These are phyloP conservation scores for Nicotiana otophora DNA, from an alignment of 257 asterid species.

Conservation along the genomic window DNA sequence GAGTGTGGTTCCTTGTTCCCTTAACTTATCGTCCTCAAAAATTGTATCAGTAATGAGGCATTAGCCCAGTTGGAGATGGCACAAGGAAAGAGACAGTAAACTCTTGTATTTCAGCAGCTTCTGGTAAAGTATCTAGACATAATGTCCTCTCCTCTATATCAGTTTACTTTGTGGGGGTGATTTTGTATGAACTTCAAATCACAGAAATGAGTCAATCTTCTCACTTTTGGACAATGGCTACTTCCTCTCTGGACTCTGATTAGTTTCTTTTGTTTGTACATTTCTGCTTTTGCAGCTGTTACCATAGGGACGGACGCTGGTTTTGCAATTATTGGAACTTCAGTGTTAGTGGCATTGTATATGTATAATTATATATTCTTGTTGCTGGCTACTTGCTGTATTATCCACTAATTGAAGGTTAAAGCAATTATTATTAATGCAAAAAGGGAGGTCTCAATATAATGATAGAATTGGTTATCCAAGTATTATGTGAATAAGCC, in stretches of 20 bases:
- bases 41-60: too few species aligned
- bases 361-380: not conserved
- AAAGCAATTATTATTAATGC: not conserved
- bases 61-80: not conserved
- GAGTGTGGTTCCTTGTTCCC: not conserved
- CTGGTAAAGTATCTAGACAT: not conserved
- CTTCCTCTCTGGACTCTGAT: not conserved
- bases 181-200: not conserved
- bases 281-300: not conserved
- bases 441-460: not conserved
- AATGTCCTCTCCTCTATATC: not conserved
- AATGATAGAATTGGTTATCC: not conserved
- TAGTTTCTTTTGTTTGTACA: not conserved
- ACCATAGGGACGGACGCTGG: not conserved
- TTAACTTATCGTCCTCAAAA: not conserved
- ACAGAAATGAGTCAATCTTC: not conserved
- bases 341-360: not conserved
- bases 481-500: too few species aligned
- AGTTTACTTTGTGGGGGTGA: not conserved
- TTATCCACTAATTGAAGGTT: not conserved
- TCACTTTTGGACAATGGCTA: not conserved
- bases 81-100: not conserved
- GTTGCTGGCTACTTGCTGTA: not conserved
- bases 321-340: not conserved
- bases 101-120: not conserved